Base-by-base conservation (phyloP, 2,329 filamentous ascomycete species). In the Fusarium sp. region DNA sequence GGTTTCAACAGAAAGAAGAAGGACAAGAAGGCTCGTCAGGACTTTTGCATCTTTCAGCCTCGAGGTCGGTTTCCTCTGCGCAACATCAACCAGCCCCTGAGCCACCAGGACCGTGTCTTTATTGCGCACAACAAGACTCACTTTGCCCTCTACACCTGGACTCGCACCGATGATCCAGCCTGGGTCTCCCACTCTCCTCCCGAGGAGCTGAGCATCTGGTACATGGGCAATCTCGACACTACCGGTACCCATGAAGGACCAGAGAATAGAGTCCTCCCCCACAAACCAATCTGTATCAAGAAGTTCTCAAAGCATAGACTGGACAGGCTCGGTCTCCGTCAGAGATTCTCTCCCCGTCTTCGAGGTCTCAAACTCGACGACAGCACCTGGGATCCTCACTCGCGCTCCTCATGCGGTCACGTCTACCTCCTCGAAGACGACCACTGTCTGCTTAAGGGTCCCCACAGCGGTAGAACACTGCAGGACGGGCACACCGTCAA, bases 141-240 rank as follows among this genome's bases (percentile, higher is more conserved):
- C 74, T 91, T 91, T 77, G 87, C 83, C 40, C 80, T 90, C 13
- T 91, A 91, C 76, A 82, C 87, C 30, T 91, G 88, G 88, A 50
- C 16, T 23, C 34, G 87, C 90, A 70, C 85, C 87, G 3, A 87
- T 86, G 67, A 84, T 85, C 47, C 86, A 46, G 80, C 86, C 39
- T 88, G 86, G 80, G 84, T 84, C 37, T 86, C 89, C 54, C 86
- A 88, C 70, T 83, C 85, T 12, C 88, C 88, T 0, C 83, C 88
- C 15, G 89, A 91, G 74, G 83, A 85, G 36, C 78, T 91, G 30
- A 84, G 83, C 15, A 79, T 91, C 10, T 91, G 88, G 88, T 85
- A 91, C 58, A 87, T 91, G 40, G 84, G 85, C 3, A 77, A 78
- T 0, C 78, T 83, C 36, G 12, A 39, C 13, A n/a, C 36, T 16